Conservation (phyloP, 768 basidiomycete species). For the Calocybe gangraenosa region DNA sequence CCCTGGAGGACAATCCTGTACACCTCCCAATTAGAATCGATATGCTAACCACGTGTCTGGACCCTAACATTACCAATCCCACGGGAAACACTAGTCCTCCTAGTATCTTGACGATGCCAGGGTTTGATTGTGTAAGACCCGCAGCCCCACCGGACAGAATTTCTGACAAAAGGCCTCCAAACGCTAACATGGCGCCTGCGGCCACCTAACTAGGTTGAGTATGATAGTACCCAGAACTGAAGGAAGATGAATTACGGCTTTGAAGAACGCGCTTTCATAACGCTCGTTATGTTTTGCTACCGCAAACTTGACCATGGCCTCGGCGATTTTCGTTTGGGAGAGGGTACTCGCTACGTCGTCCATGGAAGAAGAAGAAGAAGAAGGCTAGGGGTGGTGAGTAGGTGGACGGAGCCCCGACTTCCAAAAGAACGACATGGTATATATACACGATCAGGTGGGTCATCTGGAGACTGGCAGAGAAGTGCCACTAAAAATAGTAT, state of each 20-base stretch:
- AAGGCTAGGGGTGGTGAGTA: too few species aligned
- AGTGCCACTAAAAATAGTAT: too few species aligned
- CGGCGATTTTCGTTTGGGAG: conserved; percentile 56
- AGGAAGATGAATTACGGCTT: conserved; percentile 46
- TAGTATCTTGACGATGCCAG: conserved; percentile 58
- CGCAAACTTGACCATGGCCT: conserved; percentile 49
- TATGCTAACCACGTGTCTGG: not conserved
- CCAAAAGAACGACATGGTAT: too few species aligned
- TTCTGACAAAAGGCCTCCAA: conserved; percentile 62
- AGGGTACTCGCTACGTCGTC: conserved; percentile 37
- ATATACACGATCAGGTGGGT: too few species aligned
- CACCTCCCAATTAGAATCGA: not conserved
- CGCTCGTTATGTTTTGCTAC: conserved; percentile 63
- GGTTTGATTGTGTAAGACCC: conserved; percentile 46
- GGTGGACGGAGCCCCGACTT: too few species aligned
- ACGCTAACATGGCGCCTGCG: conserved; percentile 72
- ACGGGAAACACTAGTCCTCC: conserved; percentile 72
- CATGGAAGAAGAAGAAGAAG: not conserved
- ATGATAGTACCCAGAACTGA: not conserved
- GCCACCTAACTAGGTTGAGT: conserved; percentile 38
- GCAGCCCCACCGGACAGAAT: conserved; percentile 58
- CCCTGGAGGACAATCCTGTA: conserved; percentile 70
- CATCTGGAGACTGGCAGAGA: too few species aligned
- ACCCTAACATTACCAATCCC: conserved; percentile 66
- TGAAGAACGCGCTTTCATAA: conserved; percentile 56